Evolutionary conservation across 2,329 filamentous ascomycete genomes (phyloP).

Genomic region (Balansia obtecta): DNA sequence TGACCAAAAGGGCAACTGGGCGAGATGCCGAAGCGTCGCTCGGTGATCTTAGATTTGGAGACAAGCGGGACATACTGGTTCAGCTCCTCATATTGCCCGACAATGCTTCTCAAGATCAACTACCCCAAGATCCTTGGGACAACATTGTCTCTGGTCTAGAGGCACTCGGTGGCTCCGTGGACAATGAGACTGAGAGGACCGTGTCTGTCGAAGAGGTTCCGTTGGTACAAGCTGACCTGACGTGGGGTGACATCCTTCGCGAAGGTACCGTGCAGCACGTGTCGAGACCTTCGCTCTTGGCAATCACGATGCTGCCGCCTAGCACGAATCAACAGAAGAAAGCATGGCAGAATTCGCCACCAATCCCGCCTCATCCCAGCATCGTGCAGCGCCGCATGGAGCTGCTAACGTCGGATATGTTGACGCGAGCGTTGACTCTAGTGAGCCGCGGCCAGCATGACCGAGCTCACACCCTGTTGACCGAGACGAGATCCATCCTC

Average conservation of each 20-base stretch:
- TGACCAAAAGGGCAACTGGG: conserved; percentile 90
- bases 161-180: conserved; percentile 76
- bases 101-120: conserved; percentile 65
- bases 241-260: conserved; percentile 83
- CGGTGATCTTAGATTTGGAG: conserved; percentile 86
- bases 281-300: conserved; percentile 77
- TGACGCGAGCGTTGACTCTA: conserved; percentile 80
- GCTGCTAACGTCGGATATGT: conserved; percentile 92
- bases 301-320: conserved; percentile 87
- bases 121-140: conserved; percentile 93
- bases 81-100: conserved; percentile 89
- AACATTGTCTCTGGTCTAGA: conserved; percentile 92
- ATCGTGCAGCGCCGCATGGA: conserved; percentile 98
- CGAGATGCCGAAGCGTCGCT: conserved; percentile 86
- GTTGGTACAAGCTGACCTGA: conserved; percentile 86
- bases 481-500: conserved; percentile 86
- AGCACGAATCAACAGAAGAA: conserved; percentile 48
- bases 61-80: conserved; percentile 87
- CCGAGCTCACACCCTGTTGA: conserved; percentile 79
- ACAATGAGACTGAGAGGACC: conserved; percentile 72
- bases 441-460: conserved; percentile 89
- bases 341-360: conserved; percentile 54
- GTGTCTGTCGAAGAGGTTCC: conserved; percentile 89
- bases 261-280: conserved; percentile 79
- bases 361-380: conserved; percentile 87